Percentiles rank a stretch among this genome's conserved stretches.
These are phyloP conservation scores for Zymoseptoria crescenta DNA, from an alignment of 2,329 filamentous ascomycete species.

Conservation along the genomic window DNA sequence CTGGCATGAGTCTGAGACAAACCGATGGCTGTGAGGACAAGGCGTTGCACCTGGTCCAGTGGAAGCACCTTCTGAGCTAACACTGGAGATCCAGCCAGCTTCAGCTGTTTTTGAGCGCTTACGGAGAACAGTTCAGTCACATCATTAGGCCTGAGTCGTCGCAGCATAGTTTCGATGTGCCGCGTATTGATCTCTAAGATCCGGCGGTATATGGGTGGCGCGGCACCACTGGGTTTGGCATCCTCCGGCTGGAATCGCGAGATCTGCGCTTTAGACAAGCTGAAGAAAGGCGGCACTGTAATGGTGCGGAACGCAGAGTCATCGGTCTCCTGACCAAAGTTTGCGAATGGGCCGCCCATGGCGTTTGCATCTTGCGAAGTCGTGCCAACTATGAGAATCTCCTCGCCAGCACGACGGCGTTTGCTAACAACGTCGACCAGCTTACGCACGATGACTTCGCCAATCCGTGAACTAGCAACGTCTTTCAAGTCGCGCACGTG, in stretches of 20 bases:
- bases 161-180: slow-evolving; percentile 57
- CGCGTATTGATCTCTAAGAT: slow-evolving; percentile 52
- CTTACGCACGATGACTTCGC: slow-evolving; percentile 59
- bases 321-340: slow-evolving; percentile 25
- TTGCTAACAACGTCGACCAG: slow-evolving; percentile 65
- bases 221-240: slow-evolving; percentile 3
- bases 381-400: slow-evolving; percentile 73
- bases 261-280: slow-evolving; percentile 12
- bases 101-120: slow-evolving; percentile 14
- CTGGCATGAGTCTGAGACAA: slow-evolving; percentile 33
- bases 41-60: slow-evolving; percentile 50
- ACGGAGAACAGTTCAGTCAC: slow-evolving; percentile 16
- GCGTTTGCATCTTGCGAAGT: slow-evolving; percentile 45
- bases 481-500: slow-evolving; percentile 73
- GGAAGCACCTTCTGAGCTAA: slow-evolving; percentile 50
- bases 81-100: slow-evolving; percentile 28
- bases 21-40: slow-evolving; percentile 48
- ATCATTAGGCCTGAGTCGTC: slow-evolving; percentile 33
- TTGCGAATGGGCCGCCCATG: slow-evolving; percentile 6
- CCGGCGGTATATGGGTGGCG: slow-evolving; percentile 16
- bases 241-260: slow-evolving; percentile 6
- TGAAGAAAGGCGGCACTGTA: slow-evolving; percentile 44
- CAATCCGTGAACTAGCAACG: slow-evolving; percentile 61
- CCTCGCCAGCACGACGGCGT: slow-evolving; percentile 61
- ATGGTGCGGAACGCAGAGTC: slow-evolving; percentile 47